Evolutionary conservation across 345 rosid species (phyloP), one percentile per base, ranked within the genome.

Genomic region (Microcos paniculata): DNA sequence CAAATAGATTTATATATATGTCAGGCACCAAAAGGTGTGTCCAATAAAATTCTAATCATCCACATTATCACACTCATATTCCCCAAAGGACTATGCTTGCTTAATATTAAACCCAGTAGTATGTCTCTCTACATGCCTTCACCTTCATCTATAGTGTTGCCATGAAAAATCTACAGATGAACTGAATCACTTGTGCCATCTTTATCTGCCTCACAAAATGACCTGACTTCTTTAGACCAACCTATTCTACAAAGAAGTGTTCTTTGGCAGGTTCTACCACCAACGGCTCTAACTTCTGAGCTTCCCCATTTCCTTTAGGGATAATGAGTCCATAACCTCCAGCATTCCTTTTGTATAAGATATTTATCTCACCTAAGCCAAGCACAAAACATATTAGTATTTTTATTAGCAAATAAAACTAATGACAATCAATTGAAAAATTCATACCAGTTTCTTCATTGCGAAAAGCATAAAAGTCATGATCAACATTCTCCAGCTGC

Each of bases 261-360:
- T 89, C 91, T 69, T 76, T 87, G 55, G 87, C 79, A 40, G 91
- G 70, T 81, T 90, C 93, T 4, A 84, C 58, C 42, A 82, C 83
- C 75, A 93, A 66, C 8, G 91, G 90, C 74, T 95, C 96, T 28
- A 91, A 26, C 76, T 88, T 89, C 84, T 85, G 81, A 15, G 87
- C 75, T 75, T 84, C 72, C 15, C 93, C 91, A 4, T 88, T 78
- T 76, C 79, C 90, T 81, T 90, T 91, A 0, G 99, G 99, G 70
- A 95, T 81, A 58, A 95, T 95, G 45, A 95, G 81, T 72, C 99
- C 98, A 33, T 91, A 95, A 0, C 99, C 99, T 76, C 98, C 99
- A 42, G 86, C 89, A 79, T 80, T 88, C 84, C 98, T 88, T 81
- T 88, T 90, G 90, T 95, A 95, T 56, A 93, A 68, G 61, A 93